Percentiles rank a stretch among this genome's conserved stretches.
Evolutionary conservation across 192 early-diverging fungal species (phyloP).

Genomic region (Umbelopsis sp.): DNA sequence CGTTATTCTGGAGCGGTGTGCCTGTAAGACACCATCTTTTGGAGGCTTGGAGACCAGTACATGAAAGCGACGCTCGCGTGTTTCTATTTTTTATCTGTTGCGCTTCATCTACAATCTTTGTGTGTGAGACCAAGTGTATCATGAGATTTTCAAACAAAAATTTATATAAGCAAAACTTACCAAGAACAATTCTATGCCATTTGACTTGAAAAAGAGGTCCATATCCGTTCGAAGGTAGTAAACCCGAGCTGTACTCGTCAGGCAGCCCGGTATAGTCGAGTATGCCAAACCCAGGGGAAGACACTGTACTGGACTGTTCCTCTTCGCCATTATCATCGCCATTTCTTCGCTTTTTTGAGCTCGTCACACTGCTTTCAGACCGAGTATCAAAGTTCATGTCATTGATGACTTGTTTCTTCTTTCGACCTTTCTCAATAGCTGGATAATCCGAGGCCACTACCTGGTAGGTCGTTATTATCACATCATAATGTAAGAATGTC

Average conservation of each 20-base stretch:
- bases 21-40: slow-evolving; percentile 74
- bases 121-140: not conserved
- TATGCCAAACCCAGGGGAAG: not conserved
- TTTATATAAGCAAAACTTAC: slow-evolving; percentile 11
- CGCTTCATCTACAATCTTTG: slow-evolving; percentile 56
- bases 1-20: slow-evolving; percentile 62
- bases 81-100: slow-evolving; percentile 64
- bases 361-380: not conserved
- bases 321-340: not conserved
- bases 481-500: slow-evolving; percentile 39
- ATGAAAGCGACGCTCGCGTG: slow-evolving; percentile 50
- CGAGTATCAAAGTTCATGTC: not conserved
- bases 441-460: slow-evolving; percentile 37
- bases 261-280: not conserved
- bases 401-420: slow-evolving; percentile 11
- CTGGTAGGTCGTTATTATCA: slow-evolving; percentile 47
- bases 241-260: slow-evolving; percentile 1
- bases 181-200: slow-evolving; percentile 54
- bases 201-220: slow-evolving; percentile 44
- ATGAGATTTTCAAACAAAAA: not conserved
- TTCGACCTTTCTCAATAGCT: slow-evolving; percentile 10
- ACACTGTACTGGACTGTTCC: not conserved
- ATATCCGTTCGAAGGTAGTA: not conserved
- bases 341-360: slow-evolving; percentile 10
- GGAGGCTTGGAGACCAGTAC: slow-evolving; percentile 42